A percentile compares a stretch with the other conserved stretches of the same genome.
Evolutionary conservation across 2,329 filamentous ascomycete genomes (phyloP).

Genomic region (Calycina marina): DNA sequence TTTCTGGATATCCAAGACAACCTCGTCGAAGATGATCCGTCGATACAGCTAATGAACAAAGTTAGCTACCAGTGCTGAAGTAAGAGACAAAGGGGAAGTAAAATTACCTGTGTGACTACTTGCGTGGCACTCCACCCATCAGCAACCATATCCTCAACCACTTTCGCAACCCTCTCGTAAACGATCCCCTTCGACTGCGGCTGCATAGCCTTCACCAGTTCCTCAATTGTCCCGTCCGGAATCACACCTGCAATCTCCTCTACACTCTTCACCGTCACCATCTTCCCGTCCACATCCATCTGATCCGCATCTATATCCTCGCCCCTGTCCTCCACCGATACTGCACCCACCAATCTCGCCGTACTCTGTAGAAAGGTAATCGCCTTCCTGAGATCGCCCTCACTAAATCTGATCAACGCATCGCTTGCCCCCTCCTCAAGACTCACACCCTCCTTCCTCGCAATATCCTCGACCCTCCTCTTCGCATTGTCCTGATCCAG

Average conservation of each 20-base stretch:
- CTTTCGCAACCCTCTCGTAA: conserved; percentile 61
- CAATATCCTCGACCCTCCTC: conserved; percentile 69
- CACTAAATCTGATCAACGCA: conserved; percentile 71
- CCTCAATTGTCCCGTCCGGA: conserved; percentile 56
- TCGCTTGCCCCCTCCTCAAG: conserved; percentile 71
- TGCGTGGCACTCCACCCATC: conserved; percentile 96
- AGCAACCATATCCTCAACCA: conserved; percentile 81
- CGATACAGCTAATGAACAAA: conserved; percentile 54
- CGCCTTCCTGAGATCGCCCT: conserved; percentile 89
- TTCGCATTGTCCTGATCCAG: conserved; percentile 77
- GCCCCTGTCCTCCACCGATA: conserved; percentile 27
- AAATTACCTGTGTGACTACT: conserved; percentile 70
- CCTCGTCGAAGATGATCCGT: conserved; percentile 68
- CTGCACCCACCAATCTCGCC: conserved; percentile 68
- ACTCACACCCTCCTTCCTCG: conserved; percentile 58
- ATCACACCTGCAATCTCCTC: conserved; percentile 97
- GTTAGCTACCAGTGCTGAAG: background rate
- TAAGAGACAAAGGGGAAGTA: conserved; percentile 18
- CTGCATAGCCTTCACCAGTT: conserved; percentile 60
- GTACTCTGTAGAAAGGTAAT: conserved; percentile 95
- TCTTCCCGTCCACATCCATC: conserved; percentile 46
- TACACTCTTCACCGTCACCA: conserved; percentile 63
- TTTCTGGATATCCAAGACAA: conserved; percentile 72
- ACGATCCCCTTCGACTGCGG: conserved; percentile 47
- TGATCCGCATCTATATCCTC: conserved; percentile 27